A percentile compares a stretch with the other conserved stretches of the same genome.
Evolutionary conservation across 805 yeast species (phyloP).

Genomic region (Phaffomyces opuntiae): DNA sequence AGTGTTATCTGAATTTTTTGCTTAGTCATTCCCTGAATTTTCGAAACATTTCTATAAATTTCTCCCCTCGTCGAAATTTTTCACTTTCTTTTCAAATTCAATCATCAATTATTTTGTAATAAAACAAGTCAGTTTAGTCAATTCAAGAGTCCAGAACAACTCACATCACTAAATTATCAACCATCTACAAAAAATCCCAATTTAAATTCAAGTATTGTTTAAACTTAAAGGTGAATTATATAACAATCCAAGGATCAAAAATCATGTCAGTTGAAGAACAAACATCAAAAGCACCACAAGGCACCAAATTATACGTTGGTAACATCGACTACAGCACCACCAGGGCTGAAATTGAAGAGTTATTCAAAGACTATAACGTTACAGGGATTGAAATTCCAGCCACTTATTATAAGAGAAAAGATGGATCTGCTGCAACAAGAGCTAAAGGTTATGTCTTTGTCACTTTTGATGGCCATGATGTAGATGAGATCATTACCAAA

Average conservation of each 20-base stretch:
- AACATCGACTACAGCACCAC: conserved; percentile 56
- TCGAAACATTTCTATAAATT: neutral
- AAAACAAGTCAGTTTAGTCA: neutral
- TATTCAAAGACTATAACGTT: conserved; percentile 42
- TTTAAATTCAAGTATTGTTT: neutral
- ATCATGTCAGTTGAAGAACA: neutral
- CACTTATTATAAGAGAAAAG: conserved; percentile 26
- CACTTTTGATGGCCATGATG: conserved; percentile 34
- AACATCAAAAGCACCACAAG: neutral
- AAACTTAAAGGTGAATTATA: neutral
- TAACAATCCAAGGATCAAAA: neutral
- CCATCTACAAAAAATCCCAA: neutral
- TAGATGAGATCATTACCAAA: conserved; percentile 35
- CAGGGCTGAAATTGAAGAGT: conserved; percentile 46
- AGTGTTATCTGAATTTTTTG: neutral
- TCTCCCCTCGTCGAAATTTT: neutral
- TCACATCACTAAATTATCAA: neutral
- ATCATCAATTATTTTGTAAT: no score
- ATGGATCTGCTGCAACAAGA: conserved; percentile 30
- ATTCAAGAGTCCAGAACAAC: neutral
- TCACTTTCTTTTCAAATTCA: neutral
- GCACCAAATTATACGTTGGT: conserved; percentile 53
- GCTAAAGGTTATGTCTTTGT: conserved; percentile 56
- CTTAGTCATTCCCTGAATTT: neutral
- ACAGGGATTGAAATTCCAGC: conserved; percentile 48